phyloP scores from a whole-genome alignment of 2,329 filamentous ascomycete species.

The Hypoxylon sp. region DNA sequence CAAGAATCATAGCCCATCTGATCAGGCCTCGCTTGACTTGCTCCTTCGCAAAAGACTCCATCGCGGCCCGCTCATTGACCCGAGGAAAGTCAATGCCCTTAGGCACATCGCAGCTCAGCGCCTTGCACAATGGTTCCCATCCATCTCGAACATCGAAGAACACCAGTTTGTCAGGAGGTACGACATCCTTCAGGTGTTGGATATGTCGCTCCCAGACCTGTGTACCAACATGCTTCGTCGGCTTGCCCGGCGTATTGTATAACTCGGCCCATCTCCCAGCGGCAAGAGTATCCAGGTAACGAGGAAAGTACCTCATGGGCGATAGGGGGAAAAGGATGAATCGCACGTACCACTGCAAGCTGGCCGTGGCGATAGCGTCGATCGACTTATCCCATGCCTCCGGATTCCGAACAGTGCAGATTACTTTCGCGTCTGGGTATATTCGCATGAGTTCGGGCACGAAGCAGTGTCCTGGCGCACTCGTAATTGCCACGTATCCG shows the following conservation, averaged over 20 bases:
- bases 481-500: slow-evolving; percentile 52
- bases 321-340: slow-evolving; percentile 41
- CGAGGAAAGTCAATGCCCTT: slow-evolving; percentile 46
- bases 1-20: slow-evolving; percentile 44
- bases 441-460: slow-evolving; percentile 50
- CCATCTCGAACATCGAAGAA: slow-evolving; percentile 49
- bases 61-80: slow-evolving; percentile 47
- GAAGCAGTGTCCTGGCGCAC: slow-evolving; percentile 48
- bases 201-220: slow-evolving; percentile 47
- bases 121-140: slow-evolving; percentile 47
- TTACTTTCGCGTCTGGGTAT: slow-evolving; percentile 53
- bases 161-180: slow-evolving; percentile 45
- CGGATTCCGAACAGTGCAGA: slow-evolving; percentile 50
- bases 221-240: slow-evolving; percentile 20
- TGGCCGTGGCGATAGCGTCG: slow-evolving; percentile 41
- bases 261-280: slow-evolving; percentile 46
- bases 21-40: slow-evolving; percentile 42
- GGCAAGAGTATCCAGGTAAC: slow-evolving; percentile 39
- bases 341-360: slow-evolving; percentile 45
- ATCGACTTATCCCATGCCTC: slow-evolving; percentile 50
- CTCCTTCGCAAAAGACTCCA: slow-evolving; percentile 46
- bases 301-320: slow-evolving; percentile 42
- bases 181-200: slow-evolving; percentile 45
- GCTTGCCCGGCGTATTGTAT: slow-evolving; percentile 36
- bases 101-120: slow-evolving; percentile 43